These are phyloP conservation scores for Chenopodium berlandieri DNA, from an alignment of 148 eudicot genomes.

Conservation along the genomic window DNA sequence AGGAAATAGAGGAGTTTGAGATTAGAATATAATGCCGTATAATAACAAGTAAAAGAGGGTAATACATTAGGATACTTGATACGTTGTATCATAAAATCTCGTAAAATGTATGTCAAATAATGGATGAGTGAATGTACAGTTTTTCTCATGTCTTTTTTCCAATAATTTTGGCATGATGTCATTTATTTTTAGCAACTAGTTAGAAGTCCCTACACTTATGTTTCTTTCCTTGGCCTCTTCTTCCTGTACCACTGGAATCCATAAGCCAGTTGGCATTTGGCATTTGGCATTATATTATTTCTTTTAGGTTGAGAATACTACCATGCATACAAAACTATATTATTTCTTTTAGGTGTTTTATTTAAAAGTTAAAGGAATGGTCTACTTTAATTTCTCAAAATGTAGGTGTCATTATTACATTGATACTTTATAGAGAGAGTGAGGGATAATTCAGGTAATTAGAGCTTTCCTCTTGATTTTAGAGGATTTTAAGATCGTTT, in stretches of 20 bases:
- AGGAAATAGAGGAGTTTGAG: neutral
- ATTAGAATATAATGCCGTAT: too few relatives aligned
- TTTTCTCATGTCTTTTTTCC: neutral
- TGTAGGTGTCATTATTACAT: too few relatives aligned
- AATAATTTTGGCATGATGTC: neutral
- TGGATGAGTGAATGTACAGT: neutral
- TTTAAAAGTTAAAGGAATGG: too few relatives aligned
- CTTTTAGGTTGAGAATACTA: neutral
- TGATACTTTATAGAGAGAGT: too few relatives aligned
- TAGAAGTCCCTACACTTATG: neutral
- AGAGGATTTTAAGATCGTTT: too few relatives aligned
- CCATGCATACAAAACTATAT: too few relatives aligned
- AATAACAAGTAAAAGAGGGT: neutral
- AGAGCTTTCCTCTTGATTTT: too few relatives aligned
- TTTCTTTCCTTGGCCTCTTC: neutral
- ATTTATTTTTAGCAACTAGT: neutral
- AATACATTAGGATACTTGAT: neutral
- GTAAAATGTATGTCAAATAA: neutral
- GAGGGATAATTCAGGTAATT: too few relatives aligned
- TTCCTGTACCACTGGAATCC: constrained; percentile 21
- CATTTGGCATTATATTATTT: constrained; percentile 4
- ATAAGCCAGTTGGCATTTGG: constrained; percentile 22
- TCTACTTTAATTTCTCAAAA: too few relatives aligned
- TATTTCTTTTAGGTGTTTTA: too few relatives aligned
- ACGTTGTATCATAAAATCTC: neutral